Evolutionary conservation across 257 asterid genomes (phyloP).

Genomic region (Rubia yunnanensis): DNA sequence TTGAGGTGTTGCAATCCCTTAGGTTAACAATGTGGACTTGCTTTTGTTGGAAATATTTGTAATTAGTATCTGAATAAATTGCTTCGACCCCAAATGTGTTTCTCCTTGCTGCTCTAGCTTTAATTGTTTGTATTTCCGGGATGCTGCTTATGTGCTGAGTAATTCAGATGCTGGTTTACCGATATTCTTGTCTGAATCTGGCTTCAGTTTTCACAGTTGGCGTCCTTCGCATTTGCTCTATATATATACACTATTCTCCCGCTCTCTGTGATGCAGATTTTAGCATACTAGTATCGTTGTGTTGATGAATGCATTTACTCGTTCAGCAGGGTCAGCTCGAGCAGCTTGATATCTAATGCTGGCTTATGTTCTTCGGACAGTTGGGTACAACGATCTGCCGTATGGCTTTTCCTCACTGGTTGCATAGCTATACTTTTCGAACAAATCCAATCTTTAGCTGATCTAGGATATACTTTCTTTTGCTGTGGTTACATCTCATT

Average conservation of each 20-base stretch:
- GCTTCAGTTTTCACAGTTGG: not conserved
- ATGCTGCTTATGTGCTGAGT: not conserved
- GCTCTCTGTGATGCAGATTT: not conserved
- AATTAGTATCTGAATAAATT: not conserved
- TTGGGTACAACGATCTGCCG: not conserved
- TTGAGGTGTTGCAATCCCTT: not conserved
- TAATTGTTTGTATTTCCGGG: not conserved
- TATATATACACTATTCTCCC: too few species aligned
- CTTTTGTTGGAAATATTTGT: not conserved
- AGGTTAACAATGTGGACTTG: not conserved
- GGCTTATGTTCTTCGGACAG: not conserved
- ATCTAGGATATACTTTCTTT: not conserved
- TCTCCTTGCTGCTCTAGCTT: not conserved
- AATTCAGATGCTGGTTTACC: not conserved
- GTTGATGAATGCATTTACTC: not conserved
- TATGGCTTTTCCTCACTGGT: not conserved
- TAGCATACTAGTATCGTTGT: not conserved
- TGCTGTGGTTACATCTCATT: not conserved
- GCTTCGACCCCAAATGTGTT: not conserved
- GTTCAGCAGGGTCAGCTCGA: conserved; percentile 12
- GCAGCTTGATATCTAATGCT: conserved; percentile 3
- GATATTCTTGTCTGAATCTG: not conserved
- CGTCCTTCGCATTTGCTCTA: not conserved
- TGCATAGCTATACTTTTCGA: not conserved
- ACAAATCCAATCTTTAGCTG: too few species aligned